Conservation (phyloP, 1,139 yeast species). For the Pneumocystis jirovecii region DNA sequence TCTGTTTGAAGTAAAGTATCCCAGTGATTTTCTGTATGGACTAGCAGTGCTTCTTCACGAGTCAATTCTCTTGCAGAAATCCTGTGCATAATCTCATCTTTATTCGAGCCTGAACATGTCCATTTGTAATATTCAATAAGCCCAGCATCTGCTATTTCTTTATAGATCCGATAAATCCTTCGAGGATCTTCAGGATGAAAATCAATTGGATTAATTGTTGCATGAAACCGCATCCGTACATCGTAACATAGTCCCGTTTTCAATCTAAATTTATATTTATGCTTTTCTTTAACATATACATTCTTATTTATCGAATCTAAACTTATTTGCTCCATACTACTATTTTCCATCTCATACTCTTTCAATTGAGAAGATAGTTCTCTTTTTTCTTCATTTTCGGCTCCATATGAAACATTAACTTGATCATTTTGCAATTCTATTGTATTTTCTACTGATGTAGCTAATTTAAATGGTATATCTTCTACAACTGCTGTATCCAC, state of each 20-base stretch:
- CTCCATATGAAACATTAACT: too few relatives aligned
- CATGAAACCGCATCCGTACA: constrained; percentile 94
- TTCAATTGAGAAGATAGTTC: neutral
- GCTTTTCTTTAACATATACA: neutral
- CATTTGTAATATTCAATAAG: constrained; percentile 66
- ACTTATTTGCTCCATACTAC: neutral
- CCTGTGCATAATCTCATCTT: constrained; percentile 79
- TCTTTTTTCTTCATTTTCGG: neutral
- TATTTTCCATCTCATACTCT: neutral
- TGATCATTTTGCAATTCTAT: too few relatives aligned
- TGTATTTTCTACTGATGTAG: too few relatives aligned
- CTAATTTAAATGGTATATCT: too few relatives aligned
- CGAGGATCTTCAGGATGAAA: constrained; percentile 99
- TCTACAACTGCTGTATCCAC: too few relatives aligned
- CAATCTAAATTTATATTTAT: neutral
- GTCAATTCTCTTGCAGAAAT: constrained; percentile 85
- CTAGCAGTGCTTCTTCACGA: constrained; percentile 69
- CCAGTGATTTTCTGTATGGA: constrained; percentile 71
- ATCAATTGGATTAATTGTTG: constrained; percentile 83
- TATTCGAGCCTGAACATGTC: constrained; percentile 53
- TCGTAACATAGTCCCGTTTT: constrained; percentile 82
- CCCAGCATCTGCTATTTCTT: constrained; percentile 87
- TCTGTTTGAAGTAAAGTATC: constrained; percentile 63
- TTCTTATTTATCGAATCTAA: neutral
- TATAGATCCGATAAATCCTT: constrained; percentile 83